Conservation (phyloP, 495 filamentous ascomycete genomes). For the Astrocystis sublimbata region DNA sequence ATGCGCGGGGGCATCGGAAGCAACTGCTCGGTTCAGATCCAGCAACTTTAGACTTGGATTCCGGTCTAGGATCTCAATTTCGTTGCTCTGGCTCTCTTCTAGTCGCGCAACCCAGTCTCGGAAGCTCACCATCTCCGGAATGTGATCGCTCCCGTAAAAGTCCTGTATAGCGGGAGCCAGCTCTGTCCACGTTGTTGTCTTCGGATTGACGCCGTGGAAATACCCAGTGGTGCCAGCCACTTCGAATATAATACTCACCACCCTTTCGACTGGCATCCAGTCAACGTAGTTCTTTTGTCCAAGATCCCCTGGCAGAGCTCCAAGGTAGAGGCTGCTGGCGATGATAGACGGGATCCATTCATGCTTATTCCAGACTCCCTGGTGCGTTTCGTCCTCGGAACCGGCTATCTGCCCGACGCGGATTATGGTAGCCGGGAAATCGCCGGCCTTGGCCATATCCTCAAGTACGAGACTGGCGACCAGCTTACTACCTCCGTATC, state of each 20-base stretch:
- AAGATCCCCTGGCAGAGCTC: constrained; percentile 42
- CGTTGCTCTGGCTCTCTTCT: constrained; percentile 34
- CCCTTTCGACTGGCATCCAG: constrained; percentile 55
- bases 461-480: constrained; percentile 50
- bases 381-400: constrained; percentile 29
- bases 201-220: constrained; percentile 52
- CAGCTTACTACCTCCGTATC: constrained; percentile 57
- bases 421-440: constrained; percentile 42
- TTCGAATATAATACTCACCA: constrained; percentile 43
- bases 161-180: constrained; percentile 38
- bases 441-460: constrained; percentile 29
- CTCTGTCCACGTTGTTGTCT: constrained; percentile 34
- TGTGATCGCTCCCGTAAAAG: constrained; percentile 36
- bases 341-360: constrained; percentile 61
- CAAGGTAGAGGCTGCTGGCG: constrained; percentile 44
- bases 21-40: neutral
- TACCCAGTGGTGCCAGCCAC: constrained; percentile 40
- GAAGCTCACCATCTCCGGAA: constrained; percentile 38
- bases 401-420: constrained; percentile 58
- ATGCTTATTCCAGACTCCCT: constrained; percentile 50
- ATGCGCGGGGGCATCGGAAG: neutral
- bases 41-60: constrained; percentile 47
- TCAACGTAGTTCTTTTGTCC: constrained; percentile 47
- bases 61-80: constrained; percentile 28
- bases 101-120: constrained; percentile 44